Percentiles rank a stretch among this genome's conserved stretches.
Conservation (phyloP, 495 filamentous ascomycete species). For the Aspergillus hancockii region DNA sequence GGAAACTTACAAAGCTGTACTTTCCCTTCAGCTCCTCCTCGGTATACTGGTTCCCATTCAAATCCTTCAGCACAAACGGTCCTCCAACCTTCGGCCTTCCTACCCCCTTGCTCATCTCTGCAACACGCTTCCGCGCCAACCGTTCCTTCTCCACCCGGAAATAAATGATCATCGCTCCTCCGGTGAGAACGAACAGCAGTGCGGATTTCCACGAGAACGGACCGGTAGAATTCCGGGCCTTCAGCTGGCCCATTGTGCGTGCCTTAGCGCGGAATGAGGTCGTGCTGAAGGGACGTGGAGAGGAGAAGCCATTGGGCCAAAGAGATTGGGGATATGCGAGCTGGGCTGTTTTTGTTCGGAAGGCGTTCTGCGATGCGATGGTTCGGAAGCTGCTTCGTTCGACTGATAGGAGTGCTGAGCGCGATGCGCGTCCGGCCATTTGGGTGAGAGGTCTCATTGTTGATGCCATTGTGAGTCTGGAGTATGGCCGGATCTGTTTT, state of each 20-base stretch:
- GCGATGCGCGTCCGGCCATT: conserved; percentile 28
- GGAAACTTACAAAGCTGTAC: conserved; percentile 65
- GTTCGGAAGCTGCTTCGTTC: conserved; percentile 14
- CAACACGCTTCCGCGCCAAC: conserved; percentile 80
- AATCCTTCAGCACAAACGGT: conserved; percentile 76
- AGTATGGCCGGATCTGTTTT: conserved; percentile 5
- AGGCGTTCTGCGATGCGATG: conserved; percentile 18
- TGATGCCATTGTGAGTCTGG: conserved; percentile 31
- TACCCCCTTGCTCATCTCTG: conserved; percentile 88
- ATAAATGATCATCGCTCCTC: conserved; percentile 76
- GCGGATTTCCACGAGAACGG: conserved; percentile 93
- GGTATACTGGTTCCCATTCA: conserved; percentile 73
- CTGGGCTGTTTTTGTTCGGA: conserved; percentile 21
- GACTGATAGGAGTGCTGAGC: conserved; percentile 18
- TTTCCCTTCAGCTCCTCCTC: conserved; percentile 81
- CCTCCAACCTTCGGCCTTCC: conserved; percentile 93
- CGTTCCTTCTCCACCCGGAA: conserved; percentile 89
- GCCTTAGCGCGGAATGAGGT: conserved; percentile 26
- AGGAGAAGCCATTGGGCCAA: conserved; percentile 7
- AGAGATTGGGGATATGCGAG: conserved; percentile 21
- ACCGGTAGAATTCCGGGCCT: conserved; percentile 42
- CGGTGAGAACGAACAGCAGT: conserved; percentile 78
- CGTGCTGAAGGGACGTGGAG: conserved; percentile 32
- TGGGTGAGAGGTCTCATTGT: conserved; percentile 33
- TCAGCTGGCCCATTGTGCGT: conserved; percentile 47